These are phyloP conservation scores for Lactarius deliciosus DNA, from an alignment of 768 basidiomycete species.

Conservation along the genomic window DNA sequence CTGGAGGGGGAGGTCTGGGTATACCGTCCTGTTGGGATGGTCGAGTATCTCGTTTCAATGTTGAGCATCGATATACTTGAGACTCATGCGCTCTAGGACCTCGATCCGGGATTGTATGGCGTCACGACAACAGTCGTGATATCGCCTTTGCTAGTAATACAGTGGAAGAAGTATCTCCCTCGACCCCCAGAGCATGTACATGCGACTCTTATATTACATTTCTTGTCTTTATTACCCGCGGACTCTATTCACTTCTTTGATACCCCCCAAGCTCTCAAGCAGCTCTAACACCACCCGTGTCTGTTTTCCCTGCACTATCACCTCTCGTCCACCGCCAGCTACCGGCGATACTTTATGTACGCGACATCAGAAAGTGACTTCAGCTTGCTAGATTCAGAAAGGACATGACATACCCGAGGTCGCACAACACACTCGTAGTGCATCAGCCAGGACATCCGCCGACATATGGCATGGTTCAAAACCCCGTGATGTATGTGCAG, in stretches of 20 bases:
- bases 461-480: constrained; percentile 74
- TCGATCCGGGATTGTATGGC: background rate
- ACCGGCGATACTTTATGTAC: constrained; percentile 52
- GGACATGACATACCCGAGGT: constrained; percentile 65
- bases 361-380: background rate
- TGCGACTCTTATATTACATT: constrained; percentile 35
- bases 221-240: constrained; percentile 42
- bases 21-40: constrained; percentile 51
- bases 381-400: background rate
- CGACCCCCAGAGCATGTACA: no score
- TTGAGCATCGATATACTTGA: constrained; percentile 28
- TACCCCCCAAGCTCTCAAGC: no score
- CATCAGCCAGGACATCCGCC: constrained; percentile 74
- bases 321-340: constrained; percentile 59
- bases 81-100: constrained; percentile 8
- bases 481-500: constrained; percentile 72
- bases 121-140: background rate
- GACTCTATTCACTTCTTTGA: constrained; percentile 80
- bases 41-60: constrained; percentile 35
- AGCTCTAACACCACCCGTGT: constrained; percentile 65
- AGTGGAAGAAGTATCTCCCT: background rate
- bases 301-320: constrained; percentile 90
- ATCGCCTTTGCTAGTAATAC: no score
- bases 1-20: constrained; percentile 57
- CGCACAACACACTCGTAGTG: constrained; percentile 73